Percentiles rank a stretch among this genome's conserved stretches.
phyloP scores from a whole-genome alignment of 345 rosid species.

The Cardamine chenopodiifolia region DNA sequence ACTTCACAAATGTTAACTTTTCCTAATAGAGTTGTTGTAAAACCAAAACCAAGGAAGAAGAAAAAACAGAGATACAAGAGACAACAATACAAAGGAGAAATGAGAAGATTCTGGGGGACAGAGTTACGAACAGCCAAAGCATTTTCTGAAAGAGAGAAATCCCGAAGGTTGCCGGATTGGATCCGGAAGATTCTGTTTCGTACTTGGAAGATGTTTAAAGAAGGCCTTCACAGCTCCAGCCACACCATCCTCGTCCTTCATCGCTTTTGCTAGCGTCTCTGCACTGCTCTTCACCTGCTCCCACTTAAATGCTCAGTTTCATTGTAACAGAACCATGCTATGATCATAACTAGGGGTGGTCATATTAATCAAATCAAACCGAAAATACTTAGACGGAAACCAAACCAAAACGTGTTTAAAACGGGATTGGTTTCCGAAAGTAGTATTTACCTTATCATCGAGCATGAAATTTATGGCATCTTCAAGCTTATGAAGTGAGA shows the following conservation, averaged over 20 bases:
- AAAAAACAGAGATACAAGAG: constrained; percentile 26
- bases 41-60: constrained; percentile 20
- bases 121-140: constrained; percentile 75
- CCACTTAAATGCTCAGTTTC: constrained; percentile 27
- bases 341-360: not conserved
- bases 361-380: not conserved
- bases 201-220: constrained; percentile 71
- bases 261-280: constrained; percentile 81
- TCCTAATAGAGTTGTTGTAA: constrained; percentile 23
- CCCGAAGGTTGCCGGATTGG: constrained; percentile 47
- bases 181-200: constrained; percentile 42
- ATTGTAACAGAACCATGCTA: not conserved
- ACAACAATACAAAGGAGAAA: constrained; percentile 16
- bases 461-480: constrained; percentile 75
- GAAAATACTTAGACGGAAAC: not conserved
- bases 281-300: constrained; percentile 82
- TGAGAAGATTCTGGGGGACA: constrained; percentile 27
- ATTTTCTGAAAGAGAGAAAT: constrained; percentile 56
- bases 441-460: constrained; percentile 53
- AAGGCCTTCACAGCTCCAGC: constrained; percentile 95
- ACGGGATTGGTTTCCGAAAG: not conserved
- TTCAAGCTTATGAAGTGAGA: constrained; percentile 75
- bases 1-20: constrained; percentile 15
- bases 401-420: not conserved
- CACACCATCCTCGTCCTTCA: constrained; percentile 95